Conservation (phyloP, 768 basidiomycete genomes). For the Podaxis rugospora region DNA sequence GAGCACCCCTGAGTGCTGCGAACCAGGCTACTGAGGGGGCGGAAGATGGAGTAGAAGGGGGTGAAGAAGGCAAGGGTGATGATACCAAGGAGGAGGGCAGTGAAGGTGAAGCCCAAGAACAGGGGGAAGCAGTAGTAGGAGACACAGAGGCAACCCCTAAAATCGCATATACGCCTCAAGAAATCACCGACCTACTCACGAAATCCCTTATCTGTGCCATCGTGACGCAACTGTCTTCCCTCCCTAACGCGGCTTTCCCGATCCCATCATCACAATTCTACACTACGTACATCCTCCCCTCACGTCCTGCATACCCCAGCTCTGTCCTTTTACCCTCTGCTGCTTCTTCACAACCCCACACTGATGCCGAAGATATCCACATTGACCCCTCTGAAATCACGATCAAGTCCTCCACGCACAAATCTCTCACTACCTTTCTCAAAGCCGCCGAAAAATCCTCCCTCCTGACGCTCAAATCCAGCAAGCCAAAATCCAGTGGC, state of each 20-base stretch:
- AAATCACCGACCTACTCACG: conserved; percentile 56
- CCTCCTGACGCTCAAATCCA: conserved; percentile 68
- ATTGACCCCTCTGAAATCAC: conserved; percentile 45
- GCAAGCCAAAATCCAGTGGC: conserved; percentile 39
- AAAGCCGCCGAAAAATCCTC: conserved; percentile 72
- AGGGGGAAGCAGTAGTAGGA: not conserved
- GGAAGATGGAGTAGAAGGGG: conserved; percentile 15
- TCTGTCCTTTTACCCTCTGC: conserved; percentile 27
- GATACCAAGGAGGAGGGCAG: not conserved
- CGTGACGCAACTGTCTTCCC: conserved; percentile 37
- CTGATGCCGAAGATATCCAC: conserved; percentile 24
- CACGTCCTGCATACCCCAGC: conserved; percentile 65
- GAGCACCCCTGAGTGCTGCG: conserved; percentile 16
- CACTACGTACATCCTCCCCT: conserved; percentile 71
- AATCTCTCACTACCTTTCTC: conserved; percentile 79
- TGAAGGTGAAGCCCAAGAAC: not conserved
- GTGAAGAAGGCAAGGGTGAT: not conserved
- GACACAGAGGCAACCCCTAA: conserved; percentile 2
- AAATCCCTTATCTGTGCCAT: conserved; percentile 66
- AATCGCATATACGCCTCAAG: conserved; percentile 30
- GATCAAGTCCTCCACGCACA: conserved; percentile 77
- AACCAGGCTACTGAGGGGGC: conserved; percentile 15
- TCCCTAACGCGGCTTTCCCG: conserved; percentile 59
- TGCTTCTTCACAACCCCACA: conserved; percentile 16
- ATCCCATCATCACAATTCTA: conserved; percentile 76